Conservation (phyloP, 2,329 filamentous ascomycete species). For the Colletotrichum tanaceti region DNA sequence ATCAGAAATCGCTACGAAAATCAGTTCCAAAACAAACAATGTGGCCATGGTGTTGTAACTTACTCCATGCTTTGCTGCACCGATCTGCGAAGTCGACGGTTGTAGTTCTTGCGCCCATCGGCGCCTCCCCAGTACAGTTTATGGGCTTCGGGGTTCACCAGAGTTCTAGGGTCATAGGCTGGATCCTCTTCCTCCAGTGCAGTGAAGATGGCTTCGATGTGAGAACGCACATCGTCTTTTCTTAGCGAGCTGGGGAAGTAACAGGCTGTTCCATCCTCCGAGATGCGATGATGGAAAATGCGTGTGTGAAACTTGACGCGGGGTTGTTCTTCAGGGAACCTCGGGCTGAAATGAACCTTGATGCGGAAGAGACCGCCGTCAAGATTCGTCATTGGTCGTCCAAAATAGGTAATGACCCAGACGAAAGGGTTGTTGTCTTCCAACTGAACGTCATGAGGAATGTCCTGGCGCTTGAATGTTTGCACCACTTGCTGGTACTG, state of each 20-base stretch:
- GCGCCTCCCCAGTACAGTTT: constrained; percentile 86
- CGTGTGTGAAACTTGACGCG: constrained; percentile 82
- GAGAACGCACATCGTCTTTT: constrained; percentile 80
- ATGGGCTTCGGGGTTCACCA: constrained; percentile 87
- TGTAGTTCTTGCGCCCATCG: constrained; percentile 86
- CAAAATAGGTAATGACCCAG: constrained; percentile 91
- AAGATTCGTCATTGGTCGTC: constrained; percentile 90
- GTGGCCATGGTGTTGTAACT: constrained; percentile 43
- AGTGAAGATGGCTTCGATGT: constrained; percentile 85
- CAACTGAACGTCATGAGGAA: constrained; percentile 80
- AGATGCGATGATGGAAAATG: constrained; percentile 90
- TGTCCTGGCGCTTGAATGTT: constrained; percentile 76
- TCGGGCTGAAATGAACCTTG: constrained; percentile 81
- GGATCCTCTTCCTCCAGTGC: constrained; percentile 89
- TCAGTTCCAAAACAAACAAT: background rate
- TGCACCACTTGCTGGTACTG: constrained; percentile 87
- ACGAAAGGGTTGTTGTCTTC: constrained; percentile 88
- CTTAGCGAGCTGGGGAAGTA: constrained; percentile 74
- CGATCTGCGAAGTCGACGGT: constrained; percentile 80
- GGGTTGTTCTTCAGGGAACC: constrained; percentile 90
- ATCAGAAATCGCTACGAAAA: constrained; percentile 29
- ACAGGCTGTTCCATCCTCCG: constrained; percentile 82
- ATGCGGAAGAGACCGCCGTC: constrained; percentile 92
- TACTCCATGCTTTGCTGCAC: constrained; percentile 77
- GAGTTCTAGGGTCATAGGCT: constrained; percentile 88